Percentiles rank a stretch among this genome's conserved stretches.
Evolutionary conservation across 2,329 filamentous ascomycete species (phyloP).

Genomic region (Delphinella strobiligena): DNA sequence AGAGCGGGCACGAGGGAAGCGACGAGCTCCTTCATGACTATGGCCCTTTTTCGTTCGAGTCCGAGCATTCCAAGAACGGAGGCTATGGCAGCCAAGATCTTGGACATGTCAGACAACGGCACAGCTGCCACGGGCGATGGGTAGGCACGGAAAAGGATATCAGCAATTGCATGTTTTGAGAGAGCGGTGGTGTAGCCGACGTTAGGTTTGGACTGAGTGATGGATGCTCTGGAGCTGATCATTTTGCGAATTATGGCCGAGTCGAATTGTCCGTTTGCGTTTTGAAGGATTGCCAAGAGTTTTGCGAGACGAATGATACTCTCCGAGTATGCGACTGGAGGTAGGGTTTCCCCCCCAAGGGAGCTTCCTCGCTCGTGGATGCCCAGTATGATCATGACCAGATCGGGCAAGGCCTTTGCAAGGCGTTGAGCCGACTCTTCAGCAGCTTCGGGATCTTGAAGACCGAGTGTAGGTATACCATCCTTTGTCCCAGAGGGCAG

Average conservation of each 20-base stretch:
- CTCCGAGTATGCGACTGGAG: constrained; percentile 60
- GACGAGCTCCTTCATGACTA: constrained; percentile 77
- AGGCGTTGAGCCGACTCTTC: constrained; percentile 33
- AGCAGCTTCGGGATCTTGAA: constrained; percentile 9
- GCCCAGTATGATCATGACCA: constrained; percentile 61
- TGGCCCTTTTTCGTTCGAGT: constrained; percentile 77
- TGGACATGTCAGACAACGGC: constrained; percentile 62
- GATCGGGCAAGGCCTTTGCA: constrained; percentile 53
- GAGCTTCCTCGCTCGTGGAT: constrained; percentile 57
- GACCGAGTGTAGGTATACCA: constrained; percentile 6
- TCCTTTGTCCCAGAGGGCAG: constrained; percentile 4
- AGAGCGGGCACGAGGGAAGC: constrained; percentile 72
- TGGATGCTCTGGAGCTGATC: constrained; percentile 17
- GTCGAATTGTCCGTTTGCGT: constrained; percentile 51
- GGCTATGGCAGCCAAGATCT: constrained; percentile 74
- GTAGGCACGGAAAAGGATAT: constrained; percentile 56
- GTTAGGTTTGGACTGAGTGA: constrained; percentile 3
- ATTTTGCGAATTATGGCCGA: constrained; percentile 40
- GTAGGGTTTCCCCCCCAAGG: constrained; percentile 54
- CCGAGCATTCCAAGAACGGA: constrained; percentile 72
- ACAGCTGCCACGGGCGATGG: constrained; percentile 51
- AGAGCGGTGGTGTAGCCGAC: constrained; percentile 5
- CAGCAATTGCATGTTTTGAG: constrained; percentile 41
- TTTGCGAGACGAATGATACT: constrained; percentile 62
- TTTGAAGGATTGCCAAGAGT: constrained; percentile 54